Evolutionary conservation across 192 early-diverging fungal species (phyloP).

Genomic region (Geranomyces variabilis): DNA sequence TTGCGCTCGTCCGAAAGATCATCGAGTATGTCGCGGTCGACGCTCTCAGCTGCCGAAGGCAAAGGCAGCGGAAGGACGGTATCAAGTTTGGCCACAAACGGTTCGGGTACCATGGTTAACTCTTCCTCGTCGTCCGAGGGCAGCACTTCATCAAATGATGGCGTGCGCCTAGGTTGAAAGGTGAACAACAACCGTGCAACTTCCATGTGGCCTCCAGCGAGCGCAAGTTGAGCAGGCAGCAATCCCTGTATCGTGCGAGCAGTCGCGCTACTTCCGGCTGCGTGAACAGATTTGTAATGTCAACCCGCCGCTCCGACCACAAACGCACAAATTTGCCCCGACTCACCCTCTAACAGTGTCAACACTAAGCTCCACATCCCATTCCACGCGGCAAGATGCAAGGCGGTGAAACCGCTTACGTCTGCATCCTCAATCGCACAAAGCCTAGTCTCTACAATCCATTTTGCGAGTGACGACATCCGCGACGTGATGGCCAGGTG

Average conservation of each 20-base stretch:
- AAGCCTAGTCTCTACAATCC: conserved; percentile 24
- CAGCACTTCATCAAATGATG: background rate
- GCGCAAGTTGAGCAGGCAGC: conserved; percentile 23
- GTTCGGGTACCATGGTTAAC: no score
- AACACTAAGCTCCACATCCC: conserved; percentile 25
- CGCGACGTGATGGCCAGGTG: conserved; percentile 36
- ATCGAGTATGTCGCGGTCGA: no score
- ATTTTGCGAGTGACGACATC: conserved; percentile 46
- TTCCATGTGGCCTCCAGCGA: conserved; percentile 16
- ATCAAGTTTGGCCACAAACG: no score
- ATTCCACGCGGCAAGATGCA: conserved; percentile 41
- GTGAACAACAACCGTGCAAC: conserved; percentile 3
- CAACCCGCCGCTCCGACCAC: background rate
- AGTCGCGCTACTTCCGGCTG: background rate
- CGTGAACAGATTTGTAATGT: background rate
- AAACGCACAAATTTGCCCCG: background rate
- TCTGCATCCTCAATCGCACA: conserved; percentile 29
- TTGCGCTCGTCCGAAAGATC: no score
- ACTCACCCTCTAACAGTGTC: conserved; percentile 37
- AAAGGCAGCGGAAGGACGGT: no score
- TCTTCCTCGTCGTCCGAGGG: background rate
- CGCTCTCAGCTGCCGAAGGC: no score
- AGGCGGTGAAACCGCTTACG: conserved; percentile 39
- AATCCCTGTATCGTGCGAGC: conserved; percentile 22
- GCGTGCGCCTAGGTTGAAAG: background rate